Conservation (phyloP, 2,329 filamentous ascomycete genomes). For the Colletotrichum sp. region DNA sequence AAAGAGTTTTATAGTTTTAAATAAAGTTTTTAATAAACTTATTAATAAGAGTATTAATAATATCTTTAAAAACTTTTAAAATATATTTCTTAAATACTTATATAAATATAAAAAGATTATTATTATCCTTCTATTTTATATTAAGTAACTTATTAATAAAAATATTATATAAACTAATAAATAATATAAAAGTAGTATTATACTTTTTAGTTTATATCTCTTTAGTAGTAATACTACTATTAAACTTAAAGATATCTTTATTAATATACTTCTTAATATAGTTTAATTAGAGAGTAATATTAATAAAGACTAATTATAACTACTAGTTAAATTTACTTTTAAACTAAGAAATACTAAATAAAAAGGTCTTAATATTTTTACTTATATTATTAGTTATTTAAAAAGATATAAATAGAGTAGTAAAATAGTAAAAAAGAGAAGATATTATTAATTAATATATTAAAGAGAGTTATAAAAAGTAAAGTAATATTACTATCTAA, state of each 20-base stretch:
- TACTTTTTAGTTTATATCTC: not conserved
- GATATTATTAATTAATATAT: too few relatives aligned
- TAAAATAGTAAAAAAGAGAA: too few relatives aligned
- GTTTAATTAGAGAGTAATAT: not conserved
- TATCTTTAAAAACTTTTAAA: not conserved
- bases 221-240: not conserved
- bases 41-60: not conserved
- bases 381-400: too few relatives aligned
- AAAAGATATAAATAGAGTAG: not conserved
- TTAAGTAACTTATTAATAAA: not conserved
- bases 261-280: not conserved
- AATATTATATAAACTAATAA: not conserved
- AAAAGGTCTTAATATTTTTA: not conserved
- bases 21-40: not conserved
- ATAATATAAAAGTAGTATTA: too few relatives aligned
- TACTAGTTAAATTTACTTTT: not conserved
- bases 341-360: not conserved
- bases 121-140: not conserved
- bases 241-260: not conserved
- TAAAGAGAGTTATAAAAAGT: too few relatives aligned
- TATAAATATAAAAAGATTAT: not conserved
- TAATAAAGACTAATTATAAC: not conserved
- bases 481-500: too few relatives aligned
- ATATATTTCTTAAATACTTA: not conserved
- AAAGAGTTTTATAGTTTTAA: too few relatives aligned